Base-by-base conservation (phyloP, 2,329 filamentous ascomycete genomes). In the Onygenales sp. region DNA sequence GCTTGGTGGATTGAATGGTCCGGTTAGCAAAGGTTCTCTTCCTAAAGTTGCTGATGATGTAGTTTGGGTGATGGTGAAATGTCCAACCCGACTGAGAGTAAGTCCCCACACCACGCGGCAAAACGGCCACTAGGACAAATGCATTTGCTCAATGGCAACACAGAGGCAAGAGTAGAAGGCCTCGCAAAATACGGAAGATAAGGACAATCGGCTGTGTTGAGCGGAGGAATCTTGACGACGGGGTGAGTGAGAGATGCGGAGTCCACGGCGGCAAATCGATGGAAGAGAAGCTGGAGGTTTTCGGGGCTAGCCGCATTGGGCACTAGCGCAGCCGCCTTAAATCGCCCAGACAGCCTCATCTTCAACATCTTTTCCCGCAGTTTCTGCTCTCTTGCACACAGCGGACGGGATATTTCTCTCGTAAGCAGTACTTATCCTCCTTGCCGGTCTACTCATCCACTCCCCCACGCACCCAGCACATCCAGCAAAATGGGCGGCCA, bases 401-500 rank as follows among this genome's bases (percentile, higher is more conserved):
- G 14, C 32, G n/a, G 9, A 27, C 5, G 35, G 35, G 32, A 9
- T 33, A 13, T 8, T 14, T 36, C 32, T 17, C n/a, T 7, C 32
- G 44, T 17, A 47, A 35, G 32, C 36, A 47, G 9, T 38, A 27
- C 17, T 32, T 11, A 17, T 17, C 35, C 36, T 31, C 21, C 13
- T 27, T 49, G 36, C 10, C 31, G 32, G 13, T 41, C 17, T 41
- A 41, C 13, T 13, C 47, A 41, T 41, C 36, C 33, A 7, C 33
- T 48, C 42, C 6, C 3, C 39, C 50, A 32, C 36, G 35, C 27
- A 21, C 17, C 13, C 7, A 43, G 35, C 14, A 38, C 33, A 47
- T 5, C 31, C 46, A 51, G 55, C 61, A 78, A 61, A 59, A 87
- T 86, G 83, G 83, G 83, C 75, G 83, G 83, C 61, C 71, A 74